These are phyloP conservation scores for Sugiyamaella grinbergsii DNA, from an alignment of 1,139 yeast genomes.

Conservation along the genomic window DNA sequence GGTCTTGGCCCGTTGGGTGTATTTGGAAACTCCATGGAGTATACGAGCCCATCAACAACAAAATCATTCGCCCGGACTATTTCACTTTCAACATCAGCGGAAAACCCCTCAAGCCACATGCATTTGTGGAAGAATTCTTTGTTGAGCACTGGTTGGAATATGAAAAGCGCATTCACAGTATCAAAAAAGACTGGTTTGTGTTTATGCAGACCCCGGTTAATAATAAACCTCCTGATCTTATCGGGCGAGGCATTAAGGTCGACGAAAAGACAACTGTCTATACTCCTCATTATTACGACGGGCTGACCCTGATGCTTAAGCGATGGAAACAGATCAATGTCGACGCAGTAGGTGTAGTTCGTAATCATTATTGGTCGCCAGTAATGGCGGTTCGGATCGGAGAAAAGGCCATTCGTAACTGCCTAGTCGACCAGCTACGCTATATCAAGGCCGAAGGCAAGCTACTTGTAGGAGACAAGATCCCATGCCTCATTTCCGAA, in stretches of 20 bases:
- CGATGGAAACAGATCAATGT: conserved; percentile 70
- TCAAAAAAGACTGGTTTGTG: conserved; percentile 54
- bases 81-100: conserved; percentile 51
- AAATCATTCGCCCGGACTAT: conserved; percentile 51
- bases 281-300: conserved; percentile 92
- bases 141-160: conserved; percentile 57
- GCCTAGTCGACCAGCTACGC: conserved; percentile 64
- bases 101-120: conserved; percentile 46
- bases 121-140: conserved; percentile 64
- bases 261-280: conserved; percentile 53
- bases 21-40: conserved; percentile 77
- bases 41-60: conserved; percentile 68
- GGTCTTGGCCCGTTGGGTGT: conserved; percentile 81
- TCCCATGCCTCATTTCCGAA: conserved; percentile 72
- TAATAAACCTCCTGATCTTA: conserved; percentile 64
- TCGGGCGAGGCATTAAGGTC: conserved; percentile 20
- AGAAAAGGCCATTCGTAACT: conserved; percentile 71
- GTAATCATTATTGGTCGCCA: conserved; percentile 75
- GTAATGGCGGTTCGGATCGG: conserved; percentile 79
- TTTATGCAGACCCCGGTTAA: conserved; percentile 83
- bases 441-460: conserved; percentile 65
- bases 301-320: conserved; percentile 87
- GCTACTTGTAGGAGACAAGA: conserved; percentile 38
- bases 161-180: conserved; percentile 43
- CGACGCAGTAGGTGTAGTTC: conserved; percentile 86